Percentiles rank a stretch among this genome's conserved stretches.
phyloP scores from a whole-genome alignment of 768 basidiomycete species.

The Agrocybe chaxingu region DNA sequence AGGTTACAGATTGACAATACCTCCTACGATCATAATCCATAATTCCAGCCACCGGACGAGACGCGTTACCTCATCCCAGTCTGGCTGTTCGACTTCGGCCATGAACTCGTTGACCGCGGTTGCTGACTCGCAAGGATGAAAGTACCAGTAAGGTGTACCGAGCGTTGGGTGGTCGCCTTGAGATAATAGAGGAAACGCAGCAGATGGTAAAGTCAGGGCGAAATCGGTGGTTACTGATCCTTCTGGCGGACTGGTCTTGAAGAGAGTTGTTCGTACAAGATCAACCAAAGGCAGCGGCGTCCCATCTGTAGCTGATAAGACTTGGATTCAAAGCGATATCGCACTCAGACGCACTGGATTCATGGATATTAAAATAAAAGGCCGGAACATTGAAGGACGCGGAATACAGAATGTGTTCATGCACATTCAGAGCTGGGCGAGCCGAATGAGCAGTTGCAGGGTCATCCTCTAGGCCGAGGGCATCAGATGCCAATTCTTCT shows the following conservation, averaged over 20 bases:
- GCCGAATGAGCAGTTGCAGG: slow-evolving; percentile 29
- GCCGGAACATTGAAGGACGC: slow-evolving; percentile 78
- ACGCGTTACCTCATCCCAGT: slow-evolving; percentile 26
- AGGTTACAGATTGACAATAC: slow-evolving; percentile 51
- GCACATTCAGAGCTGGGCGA: slow-evolving; percentile 34
- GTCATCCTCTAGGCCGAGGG: slow-evolving; percentile 24
- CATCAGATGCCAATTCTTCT: slow-evolving; percentile 10
- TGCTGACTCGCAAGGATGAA: slow-evolving; percentile 84
- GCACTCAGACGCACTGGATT: slow-evolving; percentile 53
- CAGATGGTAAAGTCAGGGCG: slow-evolving; percentile 46
- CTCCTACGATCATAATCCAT: slow-evolving; percentile 78
- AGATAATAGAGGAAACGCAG: slow-evolving; percentile 73
- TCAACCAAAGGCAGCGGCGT: slow-evolving; percentile 54
- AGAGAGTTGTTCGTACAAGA: slow-evolving; percentile 55
- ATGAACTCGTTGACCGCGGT: slow-evolving; percentile 68
- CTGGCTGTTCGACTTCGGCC: slow-evolving; percentile 36
- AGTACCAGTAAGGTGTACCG: slow-evolving; percentile 74
- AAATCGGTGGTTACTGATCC: slow-evolving; percentile 46
- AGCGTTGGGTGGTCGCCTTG: slow-evolving; percentile 85
- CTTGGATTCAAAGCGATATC: slow-evolving; percentile 1
- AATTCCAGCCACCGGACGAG: slow-evolving; percentile 57
- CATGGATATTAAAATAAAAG: slow-evolving; percentile 76
- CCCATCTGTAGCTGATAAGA: slow-evolving; percentile 48
- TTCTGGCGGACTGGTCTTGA: slow-evolving; percentile 46
- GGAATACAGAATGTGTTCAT: slow-evolving; percentile 74